Conservation (phyloP, 73 alveolate genomes). For the Stentor roeselii region DNA sequence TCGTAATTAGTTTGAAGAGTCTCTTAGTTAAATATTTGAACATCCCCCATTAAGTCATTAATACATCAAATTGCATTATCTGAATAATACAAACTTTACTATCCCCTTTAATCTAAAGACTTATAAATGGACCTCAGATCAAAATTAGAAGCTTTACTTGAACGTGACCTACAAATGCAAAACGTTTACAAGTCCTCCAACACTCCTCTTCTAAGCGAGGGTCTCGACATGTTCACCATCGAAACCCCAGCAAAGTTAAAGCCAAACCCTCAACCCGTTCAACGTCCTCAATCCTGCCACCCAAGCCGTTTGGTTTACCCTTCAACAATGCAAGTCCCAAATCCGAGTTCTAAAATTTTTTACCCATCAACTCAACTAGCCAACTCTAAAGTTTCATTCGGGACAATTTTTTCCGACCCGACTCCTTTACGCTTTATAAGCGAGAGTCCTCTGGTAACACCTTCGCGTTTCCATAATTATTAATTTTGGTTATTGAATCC, state of each 20-base stretch:
- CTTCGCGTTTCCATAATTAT: no score
- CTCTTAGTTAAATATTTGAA: no score
- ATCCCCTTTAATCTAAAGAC: no score
- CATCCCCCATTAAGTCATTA: no score
- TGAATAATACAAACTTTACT: no score
- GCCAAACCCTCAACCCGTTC: neutral
- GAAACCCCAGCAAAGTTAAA: neutral
- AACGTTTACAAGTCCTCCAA: neutral
- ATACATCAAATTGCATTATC: no score
- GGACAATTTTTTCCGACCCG: neutral
- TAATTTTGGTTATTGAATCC: no score
- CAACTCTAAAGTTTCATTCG: neutral
- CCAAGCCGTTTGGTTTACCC: neutral
- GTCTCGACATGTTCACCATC: neutral
- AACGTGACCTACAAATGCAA: neutral
- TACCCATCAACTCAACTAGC: neutral
- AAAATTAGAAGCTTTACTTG: neutral
- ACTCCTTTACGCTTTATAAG: constrained; percentile 1
- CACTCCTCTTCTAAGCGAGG: neutral
- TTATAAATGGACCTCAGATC: no score
- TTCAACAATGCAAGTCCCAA: neutral
- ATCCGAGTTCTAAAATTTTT: no score
- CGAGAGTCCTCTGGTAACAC: constrained; percentile 17
- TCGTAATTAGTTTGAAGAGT: no score
- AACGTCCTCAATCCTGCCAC: neutral